Base-by-base conservation (phyloP, 148 eudicot species). In the Bassia scoparia region DNA sequence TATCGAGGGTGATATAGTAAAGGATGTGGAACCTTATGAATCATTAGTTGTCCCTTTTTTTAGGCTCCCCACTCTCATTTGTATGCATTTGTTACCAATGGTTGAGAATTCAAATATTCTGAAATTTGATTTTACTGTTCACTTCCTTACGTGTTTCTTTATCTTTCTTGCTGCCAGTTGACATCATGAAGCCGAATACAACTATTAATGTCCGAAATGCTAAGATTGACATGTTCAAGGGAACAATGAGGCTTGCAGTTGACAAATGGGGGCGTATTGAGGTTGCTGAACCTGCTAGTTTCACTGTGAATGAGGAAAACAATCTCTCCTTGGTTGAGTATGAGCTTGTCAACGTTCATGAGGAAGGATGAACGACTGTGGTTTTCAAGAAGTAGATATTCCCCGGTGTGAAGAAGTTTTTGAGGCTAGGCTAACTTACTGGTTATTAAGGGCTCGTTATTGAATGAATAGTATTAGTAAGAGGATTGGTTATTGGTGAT, bases 241-340 rank as follows among this genome's bases (percentile, higher is more conserved):
- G 78, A 61, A 69, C 81, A 33, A 83, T 83, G 86, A 83, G 86
- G 76, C 83, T 83, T 23, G 86, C 81, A 7, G 86, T 83, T 66
- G 86, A 80, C 78, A 80, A 77, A 68, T 83, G 83, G 86, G 86
- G 86, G 4, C 86, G 83, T 37, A 67, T 83, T 30, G 86, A 83
- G 79, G 79, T 76, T 31, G 71, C 86, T n/a, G 86, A 77, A 55
- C 81, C 81, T 33, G 86, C 81, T 68, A 44, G 60, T 50, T 83
- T 83, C 64, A 74, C 64, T 12, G 83, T 83, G 61, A 74, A 83
- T 12, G 83, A 80, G 74, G 76, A 74, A 53, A 83, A 83, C 81
- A 80, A 83, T 67, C 79, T 83, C 76, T 83, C 86, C 38, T 63
- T 80, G 66, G 65, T 83, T 49, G 85, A 82, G 74, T 84, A 81